Evolutionary conservation across 1,139 yeast genomes (phyloP).

Genomic region (Hemisphaericaspora xylanilytica): DNA sequence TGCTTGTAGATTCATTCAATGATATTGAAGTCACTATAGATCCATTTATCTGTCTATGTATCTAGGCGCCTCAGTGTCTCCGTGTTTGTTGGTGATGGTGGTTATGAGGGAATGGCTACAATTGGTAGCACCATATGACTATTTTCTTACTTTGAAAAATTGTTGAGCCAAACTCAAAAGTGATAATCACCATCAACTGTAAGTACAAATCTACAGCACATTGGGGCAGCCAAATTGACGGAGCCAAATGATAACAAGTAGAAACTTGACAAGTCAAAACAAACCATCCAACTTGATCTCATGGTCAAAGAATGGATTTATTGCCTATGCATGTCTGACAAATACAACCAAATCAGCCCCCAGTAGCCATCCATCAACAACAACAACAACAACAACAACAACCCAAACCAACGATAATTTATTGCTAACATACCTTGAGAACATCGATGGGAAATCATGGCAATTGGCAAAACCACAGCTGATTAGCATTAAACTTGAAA

Average conservation of each 20-base stretch:
- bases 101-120: too few relatives aligned
- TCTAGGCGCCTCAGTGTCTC: too few relatives aligned
- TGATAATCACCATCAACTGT: too few relatives aligned
- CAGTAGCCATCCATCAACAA: too few relatives aligned
- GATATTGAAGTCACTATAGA: too few relatives aligned
- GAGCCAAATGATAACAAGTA: constrained; percentile 3
- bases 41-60: too few relatives aligned
- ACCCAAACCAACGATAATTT: constrained; percentile 31
- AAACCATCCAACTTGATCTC: constrained; percentile 35
- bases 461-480: constrained; percentile 55
- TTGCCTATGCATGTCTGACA: constrained; percentile 49
- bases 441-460: constrained; percentile 65
- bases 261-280: constrained; percentile 8
- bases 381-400: constrained; percentile 18
- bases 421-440: constrained; percentile 58
- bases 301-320: constrained; percentile 75
- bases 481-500: constrained; percentile 39
- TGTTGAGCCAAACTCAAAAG: too few relatives aligned
- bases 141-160: too few relatives aligned
- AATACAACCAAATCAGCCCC: constrained; percentile 25
- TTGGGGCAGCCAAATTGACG: neutral
- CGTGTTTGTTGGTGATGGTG: too few relatives aligned
- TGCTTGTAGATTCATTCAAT: too few relatives aligned
- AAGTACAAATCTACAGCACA: neutral
- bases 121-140: too few relatives aligned